These are phyloP conservation scores for Leccinum olivaceopallidum DNA, from an alignment of 768 basidiomycete species.

Conservation along the genomic window DNA sequence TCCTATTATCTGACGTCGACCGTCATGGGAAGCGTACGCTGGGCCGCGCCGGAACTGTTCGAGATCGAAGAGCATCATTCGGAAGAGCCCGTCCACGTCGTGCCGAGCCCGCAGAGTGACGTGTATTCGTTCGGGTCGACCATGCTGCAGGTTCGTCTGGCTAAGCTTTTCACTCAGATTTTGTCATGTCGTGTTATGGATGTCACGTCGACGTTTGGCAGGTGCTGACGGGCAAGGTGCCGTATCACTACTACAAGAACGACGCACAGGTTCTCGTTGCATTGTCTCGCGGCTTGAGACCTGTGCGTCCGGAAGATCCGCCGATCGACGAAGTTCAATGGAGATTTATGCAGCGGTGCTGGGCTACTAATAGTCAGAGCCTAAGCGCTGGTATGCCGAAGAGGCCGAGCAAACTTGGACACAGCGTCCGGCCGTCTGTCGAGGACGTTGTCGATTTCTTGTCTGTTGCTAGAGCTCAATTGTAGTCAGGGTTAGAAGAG, in stretches of 20 bases:
- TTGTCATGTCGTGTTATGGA: not conserved
- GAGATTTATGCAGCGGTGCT: conserved; percentile 26
- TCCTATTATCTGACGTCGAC: conserved; percentile 28
- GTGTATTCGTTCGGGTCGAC: conserved; percentile 44
- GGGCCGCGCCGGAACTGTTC: conserved; percentile 48
- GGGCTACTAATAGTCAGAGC: conserved; percentile 24
- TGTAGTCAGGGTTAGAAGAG: not conserved
- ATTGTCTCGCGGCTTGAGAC: conserved; percentile 17
- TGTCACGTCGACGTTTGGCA: conserved; percentile 4
- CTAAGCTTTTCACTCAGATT: not conserved
- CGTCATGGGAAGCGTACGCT: conserved; percentile 47
- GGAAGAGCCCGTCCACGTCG: conserved; percentile 7
- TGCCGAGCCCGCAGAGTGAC: conserved; percentile 35
- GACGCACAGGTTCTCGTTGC: conserved; percentile 27
- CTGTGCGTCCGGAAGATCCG: conserved; percentile 4
- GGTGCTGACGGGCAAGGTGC: conserved; percentile 30
- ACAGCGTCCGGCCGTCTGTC: conserved; percentile 10
- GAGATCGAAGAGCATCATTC: conserved; percentile 28
- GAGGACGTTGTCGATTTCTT: conserved; percentile 24
- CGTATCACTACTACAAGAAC: conserved; percentile 25
- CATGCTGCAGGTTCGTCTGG: conserved; percentile 28
- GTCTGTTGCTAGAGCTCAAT: not conserved
- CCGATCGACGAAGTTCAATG: conserved; percentile 10
- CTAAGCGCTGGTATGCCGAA: not conserved
- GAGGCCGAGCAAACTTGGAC: not conserved